Evolutionary conservation across 805 yeast species (phyloP), one percentile per base, ranked within the genome.

Genomic region (Metschnikowia corniflorae): DNA sequence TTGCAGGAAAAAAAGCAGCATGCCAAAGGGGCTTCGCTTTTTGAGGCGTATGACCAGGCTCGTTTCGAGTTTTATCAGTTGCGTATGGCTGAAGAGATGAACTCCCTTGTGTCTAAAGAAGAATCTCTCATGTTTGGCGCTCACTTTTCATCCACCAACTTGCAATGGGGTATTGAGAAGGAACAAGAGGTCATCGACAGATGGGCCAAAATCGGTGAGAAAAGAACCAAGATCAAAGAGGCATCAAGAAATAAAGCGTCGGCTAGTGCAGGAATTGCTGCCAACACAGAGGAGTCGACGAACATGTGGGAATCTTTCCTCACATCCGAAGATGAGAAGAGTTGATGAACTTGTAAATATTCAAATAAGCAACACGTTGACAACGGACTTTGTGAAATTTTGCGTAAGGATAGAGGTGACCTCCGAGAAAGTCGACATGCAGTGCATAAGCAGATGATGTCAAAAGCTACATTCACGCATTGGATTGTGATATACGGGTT

Each of bases 101-200:
- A 57, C 65, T 70, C 54, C 75, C 76, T 55, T 71, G 65, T 91
- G 2, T 75, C 86, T 4, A 72, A 71, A 42, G 98, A 93, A 71
- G 96, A 93, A 59, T 77, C 87, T 7, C 71, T 70, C 39, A 82
- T 93, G 95, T 78, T 70, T 55, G 97, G 97, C 15, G 82, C 94
- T 1, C 75, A 80, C 7, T 86, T 70, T 60, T 77, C 77, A 26
- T 66, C 73, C 25, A 67, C 85, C 23, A 63, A 78, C 43, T 60
- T 87, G 41, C 84, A 82, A 35, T 68, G 70, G 53, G 94, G 93
- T 49, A 61, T 86, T 35, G 71, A 72, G 37, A 70, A 72, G 49
- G 98, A 91, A 65, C 85, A 83, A 57, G 67, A 68, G 46, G 73
- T 74, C 27, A 72, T 91, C 34, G 82, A 78, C 40, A 68, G 73